Base-by-base conservation (phyloP, 1,284 basidiomycete genomes). In the Cutaneotrichosporon cutaneum region DNA sequence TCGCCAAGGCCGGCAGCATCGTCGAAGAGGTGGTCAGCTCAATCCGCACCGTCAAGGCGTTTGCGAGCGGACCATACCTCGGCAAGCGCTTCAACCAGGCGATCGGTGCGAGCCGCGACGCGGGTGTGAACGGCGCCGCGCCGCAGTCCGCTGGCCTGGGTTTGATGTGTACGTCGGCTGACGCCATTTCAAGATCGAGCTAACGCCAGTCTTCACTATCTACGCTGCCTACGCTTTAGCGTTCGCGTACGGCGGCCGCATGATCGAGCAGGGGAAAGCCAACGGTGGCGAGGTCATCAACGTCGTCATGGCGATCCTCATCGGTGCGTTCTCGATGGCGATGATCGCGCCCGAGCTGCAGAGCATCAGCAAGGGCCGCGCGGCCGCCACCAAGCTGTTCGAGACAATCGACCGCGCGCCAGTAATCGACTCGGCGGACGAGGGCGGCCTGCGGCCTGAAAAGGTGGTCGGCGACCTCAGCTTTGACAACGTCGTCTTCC, bases 381-480 rank as follows among this genome's bases (percentile, higher is more conserved):
- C 87, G 24, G 94, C 94, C 9, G 95, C 94, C n/a, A 91, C 90
- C 36, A 97, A 97, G 79, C 83, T 99, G 3, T 97, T 86, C 75
- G 83, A 87, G 44, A 95, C 94, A 3, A 97, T 99, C 70, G 91
- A 96, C 76, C 88, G 60, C 81, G 89, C 59, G 87, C 93, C 55
- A 9, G 74, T 81, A 3, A 98, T 99, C 72, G 93, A 98, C 78
- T 92, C 91, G 4, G 82, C 88, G 1, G 82, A 86, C 64, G 82
- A 85, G 0, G 82, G 76, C 1, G 95, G 95, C 8, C 79, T 87
- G 45, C 88, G 88, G 72, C 93, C 87, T 0, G 86, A 87, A 26
- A 79, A 79, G 5, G 88, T 94, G 59, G 68, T 83, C 1, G 94
- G 96, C 39, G 83, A 88, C 71, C 90, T 98, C 70, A 80, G 80